Evolutionary conservation across 2,329 filamentous ascomycete genomes (phyloP).

Genomic region (Xylaria sp.): DNA sequence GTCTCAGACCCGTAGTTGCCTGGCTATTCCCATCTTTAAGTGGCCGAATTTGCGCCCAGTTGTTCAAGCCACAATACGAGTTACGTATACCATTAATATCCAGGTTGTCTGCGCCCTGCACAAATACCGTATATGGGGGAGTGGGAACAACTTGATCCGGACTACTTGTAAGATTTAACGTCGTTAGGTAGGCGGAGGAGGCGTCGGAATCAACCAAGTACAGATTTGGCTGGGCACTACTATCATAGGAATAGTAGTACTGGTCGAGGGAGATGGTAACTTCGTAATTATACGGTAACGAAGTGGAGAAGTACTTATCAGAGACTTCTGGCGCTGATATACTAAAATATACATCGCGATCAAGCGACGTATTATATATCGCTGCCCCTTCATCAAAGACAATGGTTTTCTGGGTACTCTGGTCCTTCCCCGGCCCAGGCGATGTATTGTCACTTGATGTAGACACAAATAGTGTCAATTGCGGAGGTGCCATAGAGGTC

Average conservation of each 20-base stretch:
- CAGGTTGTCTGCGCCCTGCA: constrained; percentile 68
- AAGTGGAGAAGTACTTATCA: constrained; percentile 65
- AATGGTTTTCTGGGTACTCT: constrained; percentile 56
- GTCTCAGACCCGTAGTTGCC: constrained; percentile 73
- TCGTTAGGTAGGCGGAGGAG: constrained; percentile 80
- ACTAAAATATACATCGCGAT: constrained; percentile 77
- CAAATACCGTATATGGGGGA: constrained; percentile 81
- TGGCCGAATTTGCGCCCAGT: constrained; percentile 70
- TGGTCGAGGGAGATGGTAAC: constrained; percentile 84
- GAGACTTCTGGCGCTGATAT: constrained; percentile 76
- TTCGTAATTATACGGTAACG: constrained; percentile 75
- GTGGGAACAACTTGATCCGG: constrained; percentile 63
- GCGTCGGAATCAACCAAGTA: constrained; percentile 88
- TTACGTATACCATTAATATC: constrained; percentile 75
- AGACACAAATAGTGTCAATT: constrained; percentile 83
- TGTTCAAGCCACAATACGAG: constrained; percentile 84
- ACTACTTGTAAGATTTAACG: constrained; percentile 73
- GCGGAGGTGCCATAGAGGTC: constrained; percentile 65
- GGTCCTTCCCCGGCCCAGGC: constrained; percentile 69
- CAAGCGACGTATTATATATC: constrained; percentile 69
- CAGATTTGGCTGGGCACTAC: constrained; percentile 65
- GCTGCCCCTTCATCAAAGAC: constrained; percentile 76
- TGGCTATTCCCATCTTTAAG: constrained; percentile 61
- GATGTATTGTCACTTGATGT: constrained; percentile 69
- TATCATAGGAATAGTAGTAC: constrained; percentile 75